A percentile compares a stretch with the other conserved stretches of the same genome.
Evolutionary conservation across 2,329 filamentous ascomycete species (phyloP).

Genomic region (Paraphaeosphaeria sporulosa): DNA sequence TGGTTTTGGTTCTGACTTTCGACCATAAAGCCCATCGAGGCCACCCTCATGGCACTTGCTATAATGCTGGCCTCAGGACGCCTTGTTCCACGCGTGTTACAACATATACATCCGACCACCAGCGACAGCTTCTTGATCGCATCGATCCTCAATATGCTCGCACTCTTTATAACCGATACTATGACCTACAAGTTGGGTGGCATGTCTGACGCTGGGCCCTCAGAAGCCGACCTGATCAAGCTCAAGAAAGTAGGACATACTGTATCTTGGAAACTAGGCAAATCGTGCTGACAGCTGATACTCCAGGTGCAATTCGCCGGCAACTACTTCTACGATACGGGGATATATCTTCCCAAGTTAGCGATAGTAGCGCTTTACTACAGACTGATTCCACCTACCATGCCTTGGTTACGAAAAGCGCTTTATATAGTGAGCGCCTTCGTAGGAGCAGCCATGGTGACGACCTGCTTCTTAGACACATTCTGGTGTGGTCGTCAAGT

Average conservation of each 20-base stretch:
- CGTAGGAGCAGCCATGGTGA: slow-evolving; percentile 11
- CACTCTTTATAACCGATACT: slow-evolving; percentile 28
- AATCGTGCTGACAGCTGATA: neutral
- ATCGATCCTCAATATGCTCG: slow-evolving; percentile 25
- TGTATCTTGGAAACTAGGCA: neutral
- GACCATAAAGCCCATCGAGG: neutral
- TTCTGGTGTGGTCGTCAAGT: slow-evolving; percentile 23
- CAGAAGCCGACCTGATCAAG: slow-evolving; percentile 16
- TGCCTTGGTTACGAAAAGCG: slow-evolving; percentile 7
- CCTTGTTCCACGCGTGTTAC: slow-evolving; percentile 25
- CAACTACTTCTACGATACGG: slow-evolving; percentile 21
- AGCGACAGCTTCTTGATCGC: slow-evolving; percentile 29
- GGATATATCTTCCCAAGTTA: slow-evolving; percentile 19
- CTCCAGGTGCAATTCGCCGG: slow-evolving; percentile 18
- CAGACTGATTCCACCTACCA: slow-evolving; percentile 16
- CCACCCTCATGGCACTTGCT: slow-evolving; percentile 16
- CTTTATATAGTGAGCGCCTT: slow-evolving; percentile 14
- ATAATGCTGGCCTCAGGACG: slow-evolving; percentile 26
- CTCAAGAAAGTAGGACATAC: slow-evolving; percentile 28
- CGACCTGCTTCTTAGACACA: slow-evolving; percentile 17
- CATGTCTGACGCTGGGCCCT: slow-evolving; percentile 24
- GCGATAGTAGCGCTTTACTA: slow-evolving; percentile 20
- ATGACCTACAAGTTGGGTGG: slow-evolving; percentile 30
- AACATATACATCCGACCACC: slow-evolving; percentile 22
- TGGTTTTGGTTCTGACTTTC: neutral